phyloP scores from a whole-genome alignment of 2,329 filamentous ascomycete species.

The Arthrocladium fulminans region DNA sequence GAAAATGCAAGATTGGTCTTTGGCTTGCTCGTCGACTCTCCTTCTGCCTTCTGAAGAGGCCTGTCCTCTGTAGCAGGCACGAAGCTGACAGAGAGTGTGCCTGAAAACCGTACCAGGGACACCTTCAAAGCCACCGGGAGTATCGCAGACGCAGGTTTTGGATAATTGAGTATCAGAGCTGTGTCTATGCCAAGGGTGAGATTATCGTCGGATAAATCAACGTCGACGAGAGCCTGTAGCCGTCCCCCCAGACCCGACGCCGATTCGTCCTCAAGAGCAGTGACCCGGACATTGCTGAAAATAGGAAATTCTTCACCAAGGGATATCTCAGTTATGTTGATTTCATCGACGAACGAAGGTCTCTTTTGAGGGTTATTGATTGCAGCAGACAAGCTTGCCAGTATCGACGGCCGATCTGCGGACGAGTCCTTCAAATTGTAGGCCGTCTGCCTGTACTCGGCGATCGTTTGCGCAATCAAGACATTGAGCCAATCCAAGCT shows the following conservation, averaged over 20 bases:
- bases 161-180: slow-evolving; percentile 88
- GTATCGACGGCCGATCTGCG: slow-evolving; percentile 52
- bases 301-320: slow-evolving; percentile 97
- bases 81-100: slow-evolving; percentile 86
- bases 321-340: slow-evolving; percentile 85
- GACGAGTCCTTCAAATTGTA: slow-evolving; percentile 65
- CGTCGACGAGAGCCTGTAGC: slow-evolving; percentile 90
- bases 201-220: slow-evolving; percentile 83
- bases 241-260: slow-evolving; percentile 55
- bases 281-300: slow-evolving; percentile 94
- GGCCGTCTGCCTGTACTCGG: slow-evolving; percentile 86
- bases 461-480: slow-evolving; percentile 88
- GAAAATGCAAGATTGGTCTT: slow-evolving; percentile 86
- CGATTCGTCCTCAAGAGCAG: slow-evolving; percentile 56
- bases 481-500: slow-evolving; percentile 99
- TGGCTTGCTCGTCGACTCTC: slow-evolving; percentile 46
- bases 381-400: slow-evolving; percentile 72
- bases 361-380: slow-evolving; percentile 80
- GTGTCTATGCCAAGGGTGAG: slow-evolving; percentile 93
- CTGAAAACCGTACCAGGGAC: slow-evolving; percentile 86
- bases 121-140: slow-evolving; percentile 87
- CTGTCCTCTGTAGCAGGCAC: slow-evolving; percentile 55
- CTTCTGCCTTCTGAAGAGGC: slow-evolving; percentile 18
- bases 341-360: slow-evolving; percentile 87
- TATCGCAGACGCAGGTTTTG: slow-evolving; percentile 77